phyloP scores from a whole-genome alignment of 2,329 filamentous ascomycete genomes.

The Pseudogymnoascus sp. region DNA sequence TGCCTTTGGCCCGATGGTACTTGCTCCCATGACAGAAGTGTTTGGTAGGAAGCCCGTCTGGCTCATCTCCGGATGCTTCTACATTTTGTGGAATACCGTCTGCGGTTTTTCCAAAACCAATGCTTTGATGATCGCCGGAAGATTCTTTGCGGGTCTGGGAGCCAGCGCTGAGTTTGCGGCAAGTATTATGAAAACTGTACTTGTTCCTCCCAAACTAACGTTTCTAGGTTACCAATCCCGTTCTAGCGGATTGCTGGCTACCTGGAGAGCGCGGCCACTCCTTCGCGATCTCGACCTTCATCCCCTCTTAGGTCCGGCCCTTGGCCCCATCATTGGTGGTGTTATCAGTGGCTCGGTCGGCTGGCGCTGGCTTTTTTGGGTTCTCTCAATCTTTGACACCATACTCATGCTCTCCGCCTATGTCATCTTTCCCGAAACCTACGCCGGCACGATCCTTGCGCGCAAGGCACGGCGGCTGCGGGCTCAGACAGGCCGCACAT shows the following conservation, averaged over 20 bases:
- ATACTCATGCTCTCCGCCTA: conserved; percentile 36
- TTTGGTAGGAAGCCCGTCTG: conserved; percentile 38
- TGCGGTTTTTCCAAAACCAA: conserved; percentile 36
- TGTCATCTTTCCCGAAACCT: conserved; percentile 36
- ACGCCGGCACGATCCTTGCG: conserved; percentile 27
- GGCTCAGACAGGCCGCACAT: conserved; percentile 27
- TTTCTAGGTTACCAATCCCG: conserved; percentile 34
- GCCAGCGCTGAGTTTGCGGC: conserved; percentile 39
- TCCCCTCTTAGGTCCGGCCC: conserved; percentile 25
- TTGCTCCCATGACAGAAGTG: conserved; percentile 51
- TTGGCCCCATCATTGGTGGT: conserved; percentile 42
- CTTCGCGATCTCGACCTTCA: conserved; percentile 27
- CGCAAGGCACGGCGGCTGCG: conserved; percentile 25
- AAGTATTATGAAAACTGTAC: conserved; percentile 28
- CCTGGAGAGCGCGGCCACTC: conserved; percentile 38
- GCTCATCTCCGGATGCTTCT: conserved; percentile 39
- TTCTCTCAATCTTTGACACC: conserved; percentile 36
- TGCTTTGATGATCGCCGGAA: conserved; percentile 34
- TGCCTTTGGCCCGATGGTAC: conserved; percentile 41
- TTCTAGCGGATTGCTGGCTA: conserved; percentile 38
- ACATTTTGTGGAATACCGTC: conserved; percentile 41
- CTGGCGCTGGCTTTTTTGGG: conserved; percentile 48
- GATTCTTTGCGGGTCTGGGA: conserved; percentile 42
- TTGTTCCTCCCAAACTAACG: conserved; percentile 10
- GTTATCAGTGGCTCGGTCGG: conserved; percentile 40